Percentiles rank a stretch among this genome's conserved stretches.
Conservation (phyloP, 2,329 filamentous ascomycete genomes). For the Colletotrichum tofieldiae region DNA sequence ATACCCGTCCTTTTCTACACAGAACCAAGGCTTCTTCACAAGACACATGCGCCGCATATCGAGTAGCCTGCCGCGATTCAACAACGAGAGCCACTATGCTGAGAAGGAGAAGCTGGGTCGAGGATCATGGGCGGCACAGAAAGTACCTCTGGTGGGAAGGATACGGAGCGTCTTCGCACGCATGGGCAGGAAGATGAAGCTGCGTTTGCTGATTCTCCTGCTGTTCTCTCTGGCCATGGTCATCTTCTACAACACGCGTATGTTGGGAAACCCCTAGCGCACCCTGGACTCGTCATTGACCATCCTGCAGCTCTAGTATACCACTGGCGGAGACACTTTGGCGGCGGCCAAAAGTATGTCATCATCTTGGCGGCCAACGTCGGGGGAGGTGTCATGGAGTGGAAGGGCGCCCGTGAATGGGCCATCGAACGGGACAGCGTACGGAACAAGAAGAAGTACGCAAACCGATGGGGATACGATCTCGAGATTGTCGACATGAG, state of each 20-base stretch:
- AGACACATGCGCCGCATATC: conserved; percentile 88
- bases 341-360: conserved; percentile 91
- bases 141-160: conserved; percentile 63
- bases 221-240: conserved; percentile 74
- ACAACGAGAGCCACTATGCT: conserved; percentile 69
- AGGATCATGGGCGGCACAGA: conserved; percentile 67
- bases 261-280: conserved; percentile 57
- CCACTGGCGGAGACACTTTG: conserved; percentile 82
- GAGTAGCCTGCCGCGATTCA: conserved; percentile 83
- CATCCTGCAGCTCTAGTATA: conserved; percentile 64
- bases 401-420: conserved; percentile 98
- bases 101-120: conserved; percentile 85
- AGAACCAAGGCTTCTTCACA: conserved; percentile 89
- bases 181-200: conserved; percentile 76
- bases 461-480: conserved; percentile 91
- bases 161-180: conserved; percentile 63
- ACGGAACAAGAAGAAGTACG: conserved; percentile 94
- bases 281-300: conserved; percentile 46
- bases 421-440: conserved; percentile 97
- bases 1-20: conserved; percentile 84
- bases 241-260: conserved; percentile 82
- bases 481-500: conserved; percentile 98
- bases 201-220: conserved; percentile 73
- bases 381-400: conserved; percentile 98
- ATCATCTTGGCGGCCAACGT: conserved; percentile 95